Percentiles rank a stretch among this genome's conserved stretches.
These are phyloP conservation scores for Mycena olivaceomarginata DNA, from an alignment of 768 basidiomycete genomes.

Conservation along the genomic window DNA sequence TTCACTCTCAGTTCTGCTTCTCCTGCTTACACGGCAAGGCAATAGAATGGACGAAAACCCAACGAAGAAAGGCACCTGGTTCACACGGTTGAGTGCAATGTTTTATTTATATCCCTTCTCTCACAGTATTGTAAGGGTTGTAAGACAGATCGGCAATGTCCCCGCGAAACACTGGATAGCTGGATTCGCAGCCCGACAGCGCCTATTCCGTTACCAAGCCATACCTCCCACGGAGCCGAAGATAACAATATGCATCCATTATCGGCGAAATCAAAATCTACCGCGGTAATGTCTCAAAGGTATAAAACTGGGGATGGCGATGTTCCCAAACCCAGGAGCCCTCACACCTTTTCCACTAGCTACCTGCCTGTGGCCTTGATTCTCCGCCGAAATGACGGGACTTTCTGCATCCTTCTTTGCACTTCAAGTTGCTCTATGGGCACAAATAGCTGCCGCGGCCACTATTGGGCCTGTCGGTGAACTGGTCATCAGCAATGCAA, in stretches of 20 bases:
- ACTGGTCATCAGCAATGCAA: background rate
- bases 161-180: background rate
- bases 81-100: no score
- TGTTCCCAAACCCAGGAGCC: background rate
- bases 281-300: background rate
- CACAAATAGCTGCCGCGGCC: background rate
- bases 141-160: background rate
- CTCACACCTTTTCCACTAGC: background rate
- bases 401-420: slow-evolving; percentile 20
- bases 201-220: background rate
- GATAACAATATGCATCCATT: background rate
- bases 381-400: background rate
- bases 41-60: no score
- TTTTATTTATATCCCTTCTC: no score
- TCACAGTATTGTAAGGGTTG: no score
- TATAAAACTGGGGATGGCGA: background rate
- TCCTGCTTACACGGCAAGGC: no score
- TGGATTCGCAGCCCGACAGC: background rate
- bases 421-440: background rate
- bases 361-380: background rate
- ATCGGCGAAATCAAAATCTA: background rate
- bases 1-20: no score
- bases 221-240: background rate
- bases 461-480: slow-evolving; percentile 21
- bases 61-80: no score